These are phyloP conservation scores for Drechslerella stenobrocha DNA, from an alignment of 2,329 filamentous ascomycete genomes.

Conservation along the genomic window DNA sequence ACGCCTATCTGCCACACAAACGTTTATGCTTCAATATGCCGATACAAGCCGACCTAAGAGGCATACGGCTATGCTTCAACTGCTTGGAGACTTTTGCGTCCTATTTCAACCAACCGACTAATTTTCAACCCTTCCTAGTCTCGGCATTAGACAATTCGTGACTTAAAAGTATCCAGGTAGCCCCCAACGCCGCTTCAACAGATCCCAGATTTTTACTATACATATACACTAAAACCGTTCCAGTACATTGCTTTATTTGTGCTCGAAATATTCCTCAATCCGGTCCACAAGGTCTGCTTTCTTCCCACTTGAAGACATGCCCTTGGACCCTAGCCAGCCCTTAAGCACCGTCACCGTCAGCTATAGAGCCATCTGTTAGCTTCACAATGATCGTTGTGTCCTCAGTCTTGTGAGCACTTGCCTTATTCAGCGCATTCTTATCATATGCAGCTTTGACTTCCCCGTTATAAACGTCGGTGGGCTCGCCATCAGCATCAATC, in stretches of 20 bases:
- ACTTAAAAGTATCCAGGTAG: too few species aligned
- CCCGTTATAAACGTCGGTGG: slow-evolving; percentile 53
- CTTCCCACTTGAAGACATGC: slow-evolving; percentile 57
- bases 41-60: too few species aligned
- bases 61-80: too few species aligned
- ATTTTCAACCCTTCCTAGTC: too few species aligned
- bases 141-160: too few species aligned
- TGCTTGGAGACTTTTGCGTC: too few species aligned
- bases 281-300: slow-evolving; percentile 61
- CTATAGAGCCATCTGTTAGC: slow-evolving; percentile 50
- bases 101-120: too few species aligned
- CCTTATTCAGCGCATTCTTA: slow-evolving; percentile 58
- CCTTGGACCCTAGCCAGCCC: slow-evolving; percentile 58
- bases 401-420: slow-evolving; percentile 41
- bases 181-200: too few species aligned
- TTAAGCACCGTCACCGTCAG: slow-evolving; percentile 59
- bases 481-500: slow-evolving; percentile 20
- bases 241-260: slow-evolving; percentile 56
- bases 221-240: too few species aligned
- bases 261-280: slow-evolving; percentile 59
- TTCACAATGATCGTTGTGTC: background rate
- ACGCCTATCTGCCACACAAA: too few species aligned
- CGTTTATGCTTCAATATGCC: too few species aligned
- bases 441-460: slow-evolving; percentile 57
- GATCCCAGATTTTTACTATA: too few species aligned